Conservation (phyloP, 768 basidiomycete genomes). For the Austroboletus festivus region DNA sequence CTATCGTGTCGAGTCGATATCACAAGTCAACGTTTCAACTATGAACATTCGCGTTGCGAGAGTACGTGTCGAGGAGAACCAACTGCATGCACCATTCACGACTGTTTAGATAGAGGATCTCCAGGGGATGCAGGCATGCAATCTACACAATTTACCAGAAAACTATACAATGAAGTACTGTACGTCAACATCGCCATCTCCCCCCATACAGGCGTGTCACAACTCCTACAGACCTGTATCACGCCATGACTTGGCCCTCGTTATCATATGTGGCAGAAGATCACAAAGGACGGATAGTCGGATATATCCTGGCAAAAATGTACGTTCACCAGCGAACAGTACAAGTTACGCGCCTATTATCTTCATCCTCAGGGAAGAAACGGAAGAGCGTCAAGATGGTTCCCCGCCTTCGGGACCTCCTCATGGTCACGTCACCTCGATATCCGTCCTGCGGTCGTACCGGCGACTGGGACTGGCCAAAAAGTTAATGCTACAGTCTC, state of each 20-base stretch:
- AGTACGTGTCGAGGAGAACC: constrained; percentile 13
- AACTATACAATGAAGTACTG: constrained; percentile 85
- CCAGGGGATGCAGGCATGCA: constrained; percentile 90
- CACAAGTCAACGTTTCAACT: no score
- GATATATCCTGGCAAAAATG: constrained; percentile 97
- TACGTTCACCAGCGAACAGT: constrained; percentile 34
- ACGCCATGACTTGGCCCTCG: constrained; percentile 88
- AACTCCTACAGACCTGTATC: constrained; percentile 74
- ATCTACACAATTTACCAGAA: constrained; percentile 90
- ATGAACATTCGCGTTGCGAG: constrained; percentile 34
- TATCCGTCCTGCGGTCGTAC: constrained; percentile 89
- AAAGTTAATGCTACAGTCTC: constrained; percentile 90
- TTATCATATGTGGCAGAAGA: constrained; percentile 93
- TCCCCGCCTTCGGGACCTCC: constrained; percentile 50
- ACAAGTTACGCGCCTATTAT: constrained; percentile 22
- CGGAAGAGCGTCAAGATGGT: constrained; percentile 40
- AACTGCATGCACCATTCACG: constrained; percentile 12
- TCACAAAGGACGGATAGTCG: constrained; percentile 83
- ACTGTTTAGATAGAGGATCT: constrained; percentile 74
- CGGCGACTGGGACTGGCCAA: constrained; percentile 90
- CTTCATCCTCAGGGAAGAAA: constrained; percentile 52
- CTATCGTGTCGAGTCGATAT: neutral
- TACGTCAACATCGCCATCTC: constrained; percentile 31
- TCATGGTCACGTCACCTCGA: constrained; percentile 95
- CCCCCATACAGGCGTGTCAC: neutral